A percentile compares a stretch with the other conserved stretches of the same genome.
phyloP scores from a whole-genome alignment of 768 basidiomycete species.

The Suillus cothurnatus region DNA sequence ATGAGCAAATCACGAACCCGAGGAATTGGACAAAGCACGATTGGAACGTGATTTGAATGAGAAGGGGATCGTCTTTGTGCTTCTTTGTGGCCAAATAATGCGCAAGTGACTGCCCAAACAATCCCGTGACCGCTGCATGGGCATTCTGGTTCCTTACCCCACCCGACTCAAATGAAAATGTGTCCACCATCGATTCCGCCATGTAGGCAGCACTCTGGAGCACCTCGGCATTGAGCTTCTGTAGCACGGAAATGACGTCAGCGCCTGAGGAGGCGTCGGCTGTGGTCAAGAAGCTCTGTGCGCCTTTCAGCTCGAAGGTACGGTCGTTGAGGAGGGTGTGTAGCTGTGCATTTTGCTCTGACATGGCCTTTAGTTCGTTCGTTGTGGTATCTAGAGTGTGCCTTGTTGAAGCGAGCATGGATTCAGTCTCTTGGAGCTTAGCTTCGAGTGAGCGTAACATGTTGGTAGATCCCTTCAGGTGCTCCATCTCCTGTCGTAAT shows the following conservation, averaged over 20 bases:
- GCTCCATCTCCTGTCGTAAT: background rate
- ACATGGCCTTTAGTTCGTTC: background rate
- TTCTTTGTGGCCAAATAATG: slow-evolving; percentile 32
- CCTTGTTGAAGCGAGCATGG: background rate
- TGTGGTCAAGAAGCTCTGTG: slow-evolving; percentile 48
- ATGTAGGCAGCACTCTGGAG: slow-evolving; percentile 50
- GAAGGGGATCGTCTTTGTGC: slow-evolving; percentile 36
- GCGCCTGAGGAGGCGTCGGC: slow-evolving; percentile 46
- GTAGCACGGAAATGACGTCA: slow-evolving; percentile 47
- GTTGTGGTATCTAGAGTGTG: background rate
- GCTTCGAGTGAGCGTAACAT: background rate
- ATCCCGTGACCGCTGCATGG: slow-evolving; percentile 15
- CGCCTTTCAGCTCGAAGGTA: slow-evolving; percentile 46
- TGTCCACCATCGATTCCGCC: slow-evolving; percentile 49
- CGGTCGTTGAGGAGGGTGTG: slow-evolving; percentile 39
- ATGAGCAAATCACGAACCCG: slow-evolving; percentile 27
- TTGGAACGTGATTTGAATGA: slow-evolving; percentile 40
- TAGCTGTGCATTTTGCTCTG: slow-evolving; percentile 17
- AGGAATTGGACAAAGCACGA: slow-evolving; percentile 29
- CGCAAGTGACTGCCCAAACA: slow-evolving; percentile 23
- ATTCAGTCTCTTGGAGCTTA: background rate
- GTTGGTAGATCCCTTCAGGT: too few species aligned
- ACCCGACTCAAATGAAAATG: slow-evolving; percentile 32
- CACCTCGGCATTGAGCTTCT: slow-evolving; percentile 49
- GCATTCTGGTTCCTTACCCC: slow-evolving; percentile 24